Conservation (phyloP, 2,329 filamentous ascomycete species). For the Microcyclosporella mali region DNA sequence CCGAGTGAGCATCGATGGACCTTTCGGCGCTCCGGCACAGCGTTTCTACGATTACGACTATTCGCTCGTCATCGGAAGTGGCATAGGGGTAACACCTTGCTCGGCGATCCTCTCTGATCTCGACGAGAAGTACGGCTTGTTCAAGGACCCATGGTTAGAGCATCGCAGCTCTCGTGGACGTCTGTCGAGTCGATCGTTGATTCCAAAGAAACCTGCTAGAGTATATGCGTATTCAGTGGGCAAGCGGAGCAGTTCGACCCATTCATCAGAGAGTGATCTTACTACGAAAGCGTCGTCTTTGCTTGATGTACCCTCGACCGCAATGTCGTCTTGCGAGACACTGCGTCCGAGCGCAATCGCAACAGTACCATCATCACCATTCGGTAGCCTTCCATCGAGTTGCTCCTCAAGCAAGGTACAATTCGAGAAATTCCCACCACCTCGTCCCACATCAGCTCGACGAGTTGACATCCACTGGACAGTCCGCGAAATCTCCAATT, state of each 20-base stretch:
- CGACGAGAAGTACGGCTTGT: conserved; percentile 33
- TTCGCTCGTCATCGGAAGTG: conserved; percentile 50
- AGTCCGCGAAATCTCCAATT: conserved; percentile 51
- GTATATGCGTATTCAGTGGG: no score
- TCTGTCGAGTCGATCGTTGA: no score
- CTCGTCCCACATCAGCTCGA: conserved; percentile 22
- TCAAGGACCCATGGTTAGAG: conserved; percentile 12
- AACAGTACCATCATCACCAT: neutral
- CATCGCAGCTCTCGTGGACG: no score
- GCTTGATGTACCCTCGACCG: no score
- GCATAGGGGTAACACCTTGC: conserved; percentile 55
- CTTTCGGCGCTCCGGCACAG: conserved; percentile 54
- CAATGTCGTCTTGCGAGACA: neutral
- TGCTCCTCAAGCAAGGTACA: neutral
- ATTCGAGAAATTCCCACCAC: neutral
- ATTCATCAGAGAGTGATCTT: no score
- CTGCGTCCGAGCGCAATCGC: neutral
- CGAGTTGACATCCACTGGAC: conserved; percentile 57
- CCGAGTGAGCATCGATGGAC: conserved; percentile 51
- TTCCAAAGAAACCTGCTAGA: no score
- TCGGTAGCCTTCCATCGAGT: neutral
- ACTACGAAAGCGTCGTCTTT: no score
- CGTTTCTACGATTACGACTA: conserved; percentile 55
- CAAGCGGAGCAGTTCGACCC: no score
- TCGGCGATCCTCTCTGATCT: conserved; percentile 52